Evolutionary conservation across 805 yeast genomes (phyloP).

Genomic region (Ogataea parapolymorpha): DNA sequence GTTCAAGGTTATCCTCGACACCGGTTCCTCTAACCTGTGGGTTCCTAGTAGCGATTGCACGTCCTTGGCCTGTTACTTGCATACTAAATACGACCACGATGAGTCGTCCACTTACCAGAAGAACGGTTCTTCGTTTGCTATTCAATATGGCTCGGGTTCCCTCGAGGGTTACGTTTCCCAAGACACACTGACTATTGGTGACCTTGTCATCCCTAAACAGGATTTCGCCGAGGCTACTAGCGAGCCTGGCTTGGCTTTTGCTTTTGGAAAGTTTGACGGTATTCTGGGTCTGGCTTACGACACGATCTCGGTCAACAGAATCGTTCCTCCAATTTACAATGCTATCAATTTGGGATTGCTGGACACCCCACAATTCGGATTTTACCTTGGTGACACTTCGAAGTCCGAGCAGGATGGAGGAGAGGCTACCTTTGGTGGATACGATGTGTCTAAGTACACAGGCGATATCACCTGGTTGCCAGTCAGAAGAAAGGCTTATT

Average conservation of each 20-base stretch:
- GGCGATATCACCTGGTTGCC: constrained; percentile 96
- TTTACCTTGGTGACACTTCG: constrained; percentile 79
- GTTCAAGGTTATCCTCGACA: constrained; percentile 92
- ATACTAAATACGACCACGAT: constrained; percentile 83
- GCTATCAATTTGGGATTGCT: constrained; percentile 79
- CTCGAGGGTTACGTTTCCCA: constrained; percentile 89
- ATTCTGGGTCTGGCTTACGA: constrained; percentile 93
- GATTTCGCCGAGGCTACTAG: constrained; percentile 96
- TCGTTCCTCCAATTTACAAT: constrained; percentile 92
- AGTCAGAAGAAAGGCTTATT: constrained; percentile 98
- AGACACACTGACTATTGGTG: constrained; percentile 80
- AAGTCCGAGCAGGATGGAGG: constrained; percentile 75
- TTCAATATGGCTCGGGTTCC: constrained; percentile 90
- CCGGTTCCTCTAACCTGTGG: constrained; percentile 97
- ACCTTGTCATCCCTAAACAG: constrained; percentile 78
- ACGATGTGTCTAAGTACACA: constrained; percentile 66
- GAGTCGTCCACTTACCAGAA: constrained; percentile 79
- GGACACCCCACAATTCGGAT: constrained; percentile 83
- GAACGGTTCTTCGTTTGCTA: constrained; percentile 82
- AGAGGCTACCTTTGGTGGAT: constrained; percentile 92
- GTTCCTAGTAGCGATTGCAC: constrained; percentile 87
- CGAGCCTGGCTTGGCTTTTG: constrained; percentile 97
- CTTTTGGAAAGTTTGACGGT: constrained; percentile 98
- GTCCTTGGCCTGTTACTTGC: constrained; percentile 93
- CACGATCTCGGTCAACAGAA: constrained; percentile 80